Percentiles rank a stretch among this genome's conserved stretches.
Evolutionary conservation across 2,329 filamentous ascomycete genomes (phyloP).

Genomic region (Parascedosporium putredinis): DNA sequence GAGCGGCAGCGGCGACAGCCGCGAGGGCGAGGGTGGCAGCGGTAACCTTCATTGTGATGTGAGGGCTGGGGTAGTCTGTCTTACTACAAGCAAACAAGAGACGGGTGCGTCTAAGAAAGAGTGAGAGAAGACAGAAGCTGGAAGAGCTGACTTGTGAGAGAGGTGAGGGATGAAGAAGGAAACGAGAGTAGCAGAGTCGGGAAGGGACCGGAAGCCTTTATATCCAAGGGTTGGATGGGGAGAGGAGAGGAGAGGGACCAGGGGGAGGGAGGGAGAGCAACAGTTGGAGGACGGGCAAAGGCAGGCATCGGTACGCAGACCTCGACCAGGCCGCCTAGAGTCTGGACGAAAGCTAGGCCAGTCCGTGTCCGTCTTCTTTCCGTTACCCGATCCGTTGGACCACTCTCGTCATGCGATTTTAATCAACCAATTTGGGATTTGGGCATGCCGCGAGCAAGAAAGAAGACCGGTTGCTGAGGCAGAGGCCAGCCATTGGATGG

Average conservation of each 20-base stretch:
- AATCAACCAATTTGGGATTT: slow-evolving; percentile 3
- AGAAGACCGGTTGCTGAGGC: not conserved
- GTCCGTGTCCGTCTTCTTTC: not conserved
- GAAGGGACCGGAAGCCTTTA: slow-evolving; percentile 1
- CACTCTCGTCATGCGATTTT: not conserved
- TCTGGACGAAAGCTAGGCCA: too few species aligned
- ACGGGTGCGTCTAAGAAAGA: slow-evolving; percentile 7
- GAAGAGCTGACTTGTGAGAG: not conserved
- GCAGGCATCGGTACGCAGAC: too few species aligned
- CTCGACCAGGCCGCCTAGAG: too few species aligned
- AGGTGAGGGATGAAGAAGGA: not conserved
- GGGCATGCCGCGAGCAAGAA: not conserved
- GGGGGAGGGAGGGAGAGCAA: not conserved
- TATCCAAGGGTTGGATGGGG: not conserved
- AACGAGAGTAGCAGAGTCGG: not conserved
- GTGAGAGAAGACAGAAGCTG: not conserved
- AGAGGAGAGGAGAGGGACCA: not conserved
- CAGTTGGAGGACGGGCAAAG: too few species aligned
- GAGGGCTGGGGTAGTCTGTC: not conserved
- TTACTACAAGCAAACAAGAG: not conserved
- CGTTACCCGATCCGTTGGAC: not conserved
- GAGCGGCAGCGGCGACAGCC: slow-evolving; percentile 22
- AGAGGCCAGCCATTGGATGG: not conserved
- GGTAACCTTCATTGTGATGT: slow-evolving; percentile 25
- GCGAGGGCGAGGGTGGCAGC: slow-evolving; percentile 25